A percentile compares a stretch with the other conserved stretches of the same genome.
Evolutionary conservation across 768 basidiomycete genomes (phyloP).

Genomic region (Lactarius trivialis): DNA sequence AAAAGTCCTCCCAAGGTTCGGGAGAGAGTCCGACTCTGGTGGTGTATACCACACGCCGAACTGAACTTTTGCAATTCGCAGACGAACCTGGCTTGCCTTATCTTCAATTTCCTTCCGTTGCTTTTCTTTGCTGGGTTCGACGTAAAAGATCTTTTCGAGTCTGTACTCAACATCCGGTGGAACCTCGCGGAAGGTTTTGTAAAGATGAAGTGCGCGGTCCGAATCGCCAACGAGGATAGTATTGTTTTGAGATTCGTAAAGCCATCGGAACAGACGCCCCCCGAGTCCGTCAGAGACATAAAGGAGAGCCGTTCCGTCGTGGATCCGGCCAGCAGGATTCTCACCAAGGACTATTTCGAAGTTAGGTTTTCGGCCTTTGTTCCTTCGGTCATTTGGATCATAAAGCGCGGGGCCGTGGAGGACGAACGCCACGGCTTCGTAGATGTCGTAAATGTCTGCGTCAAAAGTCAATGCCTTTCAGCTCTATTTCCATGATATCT

Average conservation of each 20-base stretch:
- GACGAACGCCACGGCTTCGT: conserved; percentile 45
- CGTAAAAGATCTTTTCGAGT: conserved; percentile 30
- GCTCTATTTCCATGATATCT: conserved; percentile 36
- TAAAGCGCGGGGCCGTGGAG: conserved; percentile 52
- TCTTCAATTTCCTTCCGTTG: conserved; percentile 21
- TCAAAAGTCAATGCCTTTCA: conserved; percentile 33
- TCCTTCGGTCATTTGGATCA: conserved; percentile 31
- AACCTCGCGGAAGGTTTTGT: conserved; percentile 10
- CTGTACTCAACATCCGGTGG: conserved; percentile 9
- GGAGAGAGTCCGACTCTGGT: conserved; percentile 16
- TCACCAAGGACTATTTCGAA: conserved; percentile 51
- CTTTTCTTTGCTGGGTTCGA: conserved; percentile 29
- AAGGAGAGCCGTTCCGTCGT: conserved; percentile 45
- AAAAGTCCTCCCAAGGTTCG: conserved; percentile 35
- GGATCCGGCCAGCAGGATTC: conserved; percentile 44
- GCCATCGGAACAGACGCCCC: conserved; percentile 41
- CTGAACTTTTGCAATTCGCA: conserved; percentile 59
- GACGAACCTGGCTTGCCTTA: conserved; percentile 36
- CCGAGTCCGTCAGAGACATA: conserved; percentile 33
- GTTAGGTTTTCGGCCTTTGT: conserved; percentile 39
- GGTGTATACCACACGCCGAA: conserved; percentile 53
- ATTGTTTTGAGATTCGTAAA: conserved; percentile 30
- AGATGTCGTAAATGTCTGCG: conserved; percentile 49
- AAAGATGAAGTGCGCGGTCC: conserved; percentile 24
- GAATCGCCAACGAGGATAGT: conserved; percentile 22